Conservation (phyloP, 148 eudicot species). For the Dianthus caryophyllus region DNA sequence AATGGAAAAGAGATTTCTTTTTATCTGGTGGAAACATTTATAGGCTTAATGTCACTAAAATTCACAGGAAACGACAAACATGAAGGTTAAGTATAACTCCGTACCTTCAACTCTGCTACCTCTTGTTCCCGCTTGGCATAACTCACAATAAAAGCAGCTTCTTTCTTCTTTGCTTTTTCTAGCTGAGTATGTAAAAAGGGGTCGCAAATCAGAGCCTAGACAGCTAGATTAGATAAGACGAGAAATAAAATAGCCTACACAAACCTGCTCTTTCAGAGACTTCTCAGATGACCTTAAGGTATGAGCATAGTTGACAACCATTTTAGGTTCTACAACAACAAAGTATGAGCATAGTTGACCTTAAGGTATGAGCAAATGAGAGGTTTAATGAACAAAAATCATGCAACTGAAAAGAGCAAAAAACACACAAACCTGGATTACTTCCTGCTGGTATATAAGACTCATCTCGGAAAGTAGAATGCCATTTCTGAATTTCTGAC, state of each 20-base stretch:
- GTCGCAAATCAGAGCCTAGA: not conserved
- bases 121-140: constrained; percentile 98
- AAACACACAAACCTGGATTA: constrained; percentile 52
- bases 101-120: constrained; percentile 94
- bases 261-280: constrained; percentile 84
- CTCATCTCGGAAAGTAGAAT: constrained; percentile 75
- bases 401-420: not conserved
- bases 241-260: not conserved
- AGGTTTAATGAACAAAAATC: not conserved
- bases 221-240: not conserved
- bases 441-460: constrained; percentile 64
- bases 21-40: too few relatives aligned
- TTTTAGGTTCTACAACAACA: constrained; percentile 59
- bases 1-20: not conserved
- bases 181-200: constrained; percentile 42
- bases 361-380: not conserved
- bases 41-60: not conserved
- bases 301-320: constrained; percentile 70
- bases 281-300: constrained; percentile 80
- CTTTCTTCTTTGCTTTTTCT: constrained; percentile 94
- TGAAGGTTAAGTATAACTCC: constrained; percentile 14
- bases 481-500: constrained; percentile 89
- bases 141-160: constrained; percentile 95
- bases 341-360: not conserved
- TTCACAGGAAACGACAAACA: not conserved